Base-by-base conservation (phyloP, 352 stramenopile genomes). In the Phytophthora pini region DNA sequence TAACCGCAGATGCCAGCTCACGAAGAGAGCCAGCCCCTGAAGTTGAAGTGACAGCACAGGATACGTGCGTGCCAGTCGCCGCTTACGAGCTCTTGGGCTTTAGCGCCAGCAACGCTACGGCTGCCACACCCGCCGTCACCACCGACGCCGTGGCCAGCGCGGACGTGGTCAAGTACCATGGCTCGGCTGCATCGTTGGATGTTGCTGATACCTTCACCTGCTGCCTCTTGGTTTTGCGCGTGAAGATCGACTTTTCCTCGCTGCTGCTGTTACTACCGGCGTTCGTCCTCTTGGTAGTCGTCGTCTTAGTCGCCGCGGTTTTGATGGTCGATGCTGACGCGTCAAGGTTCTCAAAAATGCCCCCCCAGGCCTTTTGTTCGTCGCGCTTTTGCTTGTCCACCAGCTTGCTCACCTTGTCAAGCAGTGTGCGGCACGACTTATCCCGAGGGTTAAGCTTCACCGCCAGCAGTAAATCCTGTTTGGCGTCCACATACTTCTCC, bases 381-480 rank as follows among this genome's bases (percentile, higher is more conserved):
- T 90, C 74, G 47, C 65, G 76, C 67, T 92, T 93, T 51, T 93
- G 82, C 63, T 93, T 81, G 48, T 79, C 80, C 49, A 93, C 72
- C 17, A 87, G 60, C 73, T 90, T 88, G 38, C 67, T 80, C 54
- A 95, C 84, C 22, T 77, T 74, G 15, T 95, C 84, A 32, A 95
- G 70, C 60, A 95, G 65, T 44, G 69, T 74, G 40, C 88, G 88
- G 58, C 85, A 94, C 29, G 85, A 85, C 66, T 92, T 94, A 68
- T 95, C 88, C 50, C 88, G 82, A 48, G 88, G 85, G 56, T 86
- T 93, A 39, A 95, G 69, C 58, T 89, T 89, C 40, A 90, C 84
- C 0, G 88, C 86, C 51, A 93, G 56, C 58, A 93, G 61, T 31
- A 95, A 69, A 72, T 95, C 88, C 41, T 91, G 81, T 56, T 87